These are phyloP conservation scores for Globisporangium uncinulatum DNA, from an alignment of 352 stramenopile genomes.

Conservation along the genomic window DNA sequence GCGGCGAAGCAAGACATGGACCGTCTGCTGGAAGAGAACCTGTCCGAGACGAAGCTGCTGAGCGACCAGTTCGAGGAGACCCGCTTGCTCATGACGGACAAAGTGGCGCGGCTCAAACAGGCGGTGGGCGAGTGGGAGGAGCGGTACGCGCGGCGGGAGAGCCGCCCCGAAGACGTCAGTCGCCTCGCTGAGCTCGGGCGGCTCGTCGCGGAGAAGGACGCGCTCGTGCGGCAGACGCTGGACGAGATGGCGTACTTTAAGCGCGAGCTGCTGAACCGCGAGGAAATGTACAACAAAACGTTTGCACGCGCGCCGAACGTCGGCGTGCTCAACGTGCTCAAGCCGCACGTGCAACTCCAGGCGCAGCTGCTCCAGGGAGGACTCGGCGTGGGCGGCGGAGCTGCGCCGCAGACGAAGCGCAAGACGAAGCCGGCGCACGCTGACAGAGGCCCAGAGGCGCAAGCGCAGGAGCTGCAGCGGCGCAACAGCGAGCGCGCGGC, in stretches of 20 bases:
- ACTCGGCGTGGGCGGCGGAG: constrained; percentile 8
- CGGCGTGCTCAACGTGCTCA: constrained; percentile 85
- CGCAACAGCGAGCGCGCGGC: constrained; percentile 35
- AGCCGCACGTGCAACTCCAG: constrained; percentile 60
- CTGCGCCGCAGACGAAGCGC: constrained; percentile 24
- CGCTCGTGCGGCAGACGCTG: constrained; percentile 50
- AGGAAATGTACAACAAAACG: constrained; percentile 94
- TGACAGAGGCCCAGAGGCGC: constrained; percentile 4
- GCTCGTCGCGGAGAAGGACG: constrained; percentile 59
- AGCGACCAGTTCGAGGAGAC: constrained; percentile 75
- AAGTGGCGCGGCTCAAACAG: constrained; percentile 35
- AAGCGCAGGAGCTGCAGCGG: constrained; percentile 28
- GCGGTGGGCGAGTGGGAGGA: constrained; percentile 49
- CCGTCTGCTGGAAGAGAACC: constrained; percentile 57
- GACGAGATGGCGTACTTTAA: constrained; percentile 94
- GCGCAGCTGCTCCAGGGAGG: constrained; percentile 24
- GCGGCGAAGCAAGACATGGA: constrained; percentile 66
- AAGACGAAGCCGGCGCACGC: constrained; percentile 28
- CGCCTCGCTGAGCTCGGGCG: constrained; percentile 72
- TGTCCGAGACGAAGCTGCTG: constrained; percentile 52
- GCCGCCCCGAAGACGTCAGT: constrained; percentile 69
- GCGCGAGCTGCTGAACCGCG: constrained; percentile 88
- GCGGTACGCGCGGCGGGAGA: constrained; percentile 54
- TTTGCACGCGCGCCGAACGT: constrained; percentile 84
- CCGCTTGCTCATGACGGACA: constrained; percentile 41